These are phyloP conservation scores for Vitis hybrid DNA, from an alignment of 177 flowering plant genomes.

Conservation along the genomic window DNA sequence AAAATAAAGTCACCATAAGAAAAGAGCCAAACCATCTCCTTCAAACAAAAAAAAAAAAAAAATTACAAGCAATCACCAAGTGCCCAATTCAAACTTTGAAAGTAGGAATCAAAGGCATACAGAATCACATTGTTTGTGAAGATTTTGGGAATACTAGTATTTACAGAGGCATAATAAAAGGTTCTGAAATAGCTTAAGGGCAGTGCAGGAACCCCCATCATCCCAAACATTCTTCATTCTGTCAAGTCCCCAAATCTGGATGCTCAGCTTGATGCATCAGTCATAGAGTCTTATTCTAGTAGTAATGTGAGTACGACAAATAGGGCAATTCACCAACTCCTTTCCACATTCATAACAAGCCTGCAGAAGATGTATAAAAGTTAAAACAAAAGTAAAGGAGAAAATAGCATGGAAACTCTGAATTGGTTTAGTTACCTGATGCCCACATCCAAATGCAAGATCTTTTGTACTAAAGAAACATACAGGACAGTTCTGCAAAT, in stretches of 20 bases:
- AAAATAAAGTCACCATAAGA: too few species aligned
- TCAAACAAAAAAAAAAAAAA: too few species aligned
- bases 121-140: too few species aligned
- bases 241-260: neutral
- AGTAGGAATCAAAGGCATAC: too few species aligned
- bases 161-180: neutral
- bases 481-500: constrained; percentile 24
- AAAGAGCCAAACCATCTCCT: too few species aligned
- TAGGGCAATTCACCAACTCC: constrained; percentile 22
- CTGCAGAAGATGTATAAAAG: constrained; percentile 13
- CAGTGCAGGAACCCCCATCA: neutral
- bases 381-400: neutral
- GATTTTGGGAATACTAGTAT: too few species aligned
- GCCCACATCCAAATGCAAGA: constrained; percentile 42
- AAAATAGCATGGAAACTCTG: neutral
- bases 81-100: too few species aligned
- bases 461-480: constrained; percentile 26
- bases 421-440: constrained; percentile 30
- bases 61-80: too few species aligned
- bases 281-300: constrained; percentile 21
- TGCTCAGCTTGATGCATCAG: neutral
- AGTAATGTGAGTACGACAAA: constrained; percentile 19
- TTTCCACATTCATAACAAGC: constrained; percentile 27
- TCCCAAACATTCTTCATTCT: neutral
- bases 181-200: neutral